Conservation (phyloP, 306 rosid genomes). For the Pachyrhizus erosus region DNA sequence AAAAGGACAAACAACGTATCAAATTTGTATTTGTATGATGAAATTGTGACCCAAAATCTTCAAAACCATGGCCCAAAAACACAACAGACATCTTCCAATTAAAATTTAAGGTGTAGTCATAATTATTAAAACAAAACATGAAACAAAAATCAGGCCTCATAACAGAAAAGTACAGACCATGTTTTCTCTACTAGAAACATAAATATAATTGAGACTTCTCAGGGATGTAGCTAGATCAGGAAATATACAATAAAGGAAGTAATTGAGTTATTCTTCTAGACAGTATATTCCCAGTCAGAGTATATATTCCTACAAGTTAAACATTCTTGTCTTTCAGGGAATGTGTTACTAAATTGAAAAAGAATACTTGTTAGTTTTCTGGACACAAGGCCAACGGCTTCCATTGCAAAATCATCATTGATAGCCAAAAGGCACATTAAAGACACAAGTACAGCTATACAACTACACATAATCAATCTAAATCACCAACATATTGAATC, state of each 20-base stretch:
- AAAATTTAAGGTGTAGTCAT: neutral
- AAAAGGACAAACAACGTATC: neutral
- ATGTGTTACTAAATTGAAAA: neutral
- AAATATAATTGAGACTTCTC: neutral
- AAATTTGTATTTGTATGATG: neutral
- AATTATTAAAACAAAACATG: neutral
- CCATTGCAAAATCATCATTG: conserved; percentile 10
- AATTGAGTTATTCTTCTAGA: conserved; percentile 6
- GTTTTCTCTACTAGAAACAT: conserved; percentile 13
- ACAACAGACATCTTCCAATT: conserved; percentile 11
- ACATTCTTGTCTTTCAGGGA: neutral
- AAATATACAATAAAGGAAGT: conserved; percentile 10
- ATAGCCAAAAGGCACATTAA: neutral
- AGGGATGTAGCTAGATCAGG: neutral
- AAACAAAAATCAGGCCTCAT: neutral
- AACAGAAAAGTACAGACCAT: neutral
- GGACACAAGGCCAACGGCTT: conserved; percentile 16
- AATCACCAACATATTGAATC: neutral
- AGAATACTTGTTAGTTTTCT: neutral
- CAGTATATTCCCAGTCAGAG: neutral
- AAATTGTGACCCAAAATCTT: neutral
- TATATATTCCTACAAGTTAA: conserved; percentile 1
- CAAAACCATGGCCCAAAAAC: neutral
- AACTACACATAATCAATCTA: neutral
- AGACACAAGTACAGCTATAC: neutral